phyloP scores from a whole-genome alignment of 768 basidiomycete species.

The Mycena latifolia region DNA sequence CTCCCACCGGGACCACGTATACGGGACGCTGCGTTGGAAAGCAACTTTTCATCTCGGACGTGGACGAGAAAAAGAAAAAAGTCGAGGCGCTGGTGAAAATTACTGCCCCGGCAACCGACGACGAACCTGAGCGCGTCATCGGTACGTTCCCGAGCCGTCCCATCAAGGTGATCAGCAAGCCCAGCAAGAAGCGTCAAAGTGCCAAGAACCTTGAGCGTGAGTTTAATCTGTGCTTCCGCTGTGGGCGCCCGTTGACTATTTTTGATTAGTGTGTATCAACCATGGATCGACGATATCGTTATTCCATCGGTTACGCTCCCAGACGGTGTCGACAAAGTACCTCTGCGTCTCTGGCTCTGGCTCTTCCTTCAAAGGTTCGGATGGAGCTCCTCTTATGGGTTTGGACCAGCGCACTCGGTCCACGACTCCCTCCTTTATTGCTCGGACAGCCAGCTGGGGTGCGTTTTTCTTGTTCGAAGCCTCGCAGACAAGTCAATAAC shows the following conservation, averaged over 20 bases:
- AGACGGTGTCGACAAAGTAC: constrained; percentile 96
- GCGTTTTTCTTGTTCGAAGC: constrained; percentile 42
- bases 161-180: constrained; percentile 99
- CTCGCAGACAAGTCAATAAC: constrained; percentile 22
- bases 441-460: constrained; percentile 93
- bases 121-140: constrained; percentile 85
- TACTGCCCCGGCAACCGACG: constrained; percentile 82
- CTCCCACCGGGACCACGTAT: constrained; percentile 87
- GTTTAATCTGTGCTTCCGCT: constrained; percentile 48
- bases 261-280: constrained; percentile 84
- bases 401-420: constrained; percentile 77
- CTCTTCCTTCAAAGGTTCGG: constrained; percentile 93
- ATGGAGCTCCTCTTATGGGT: constrained; percentile 88
- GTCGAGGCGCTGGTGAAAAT: constrained; percentile 95
- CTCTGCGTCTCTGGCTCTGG: constrained; percentile 95
- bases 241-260: constrained; percentile 24
- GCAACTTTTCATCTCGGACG: constrained; percentile 94
- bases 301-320: constrained; percentile 95
- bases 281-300: constrained; percentile 96
- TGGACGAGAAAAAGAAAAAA: constrained; percentile 95
- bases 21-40: constrained; percentile 95
- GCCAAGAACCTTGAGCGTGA: constrained; percentile 93
- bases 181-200: constrained; percentile 95
- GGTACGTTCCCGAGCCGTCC: constrained; percentile 92
- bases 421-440: constrained; percentile 89